These are phyloP conservation scores for Parastagonospora avenae DNA, from an alignment of 2,329 filamentous ascomycete genomes.

Conservation along the genomic window DNA sequence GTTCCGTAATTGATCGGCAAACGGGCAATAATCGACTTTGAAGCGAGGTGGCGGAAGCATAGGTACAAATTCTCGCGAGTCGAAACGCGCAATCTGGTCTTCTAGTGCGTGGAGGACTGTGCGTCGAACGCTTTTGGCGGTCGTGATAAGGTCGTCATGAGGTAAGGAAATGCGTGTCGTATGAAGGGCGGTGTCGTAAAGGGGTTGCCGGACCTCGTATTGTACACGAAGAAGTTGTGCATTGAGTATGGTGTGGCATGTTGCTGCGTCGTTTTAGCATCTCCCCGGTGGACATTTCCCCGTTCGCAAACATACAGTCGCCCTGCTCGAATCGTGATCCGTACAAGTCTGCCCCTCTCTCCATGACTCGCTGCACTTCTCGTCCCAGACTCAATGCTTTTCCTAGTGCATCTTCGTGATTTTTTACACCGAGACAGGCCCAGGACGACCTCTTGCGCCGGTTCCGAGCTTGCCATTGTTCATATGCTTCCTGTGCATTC, in stretches of 20 bases:
- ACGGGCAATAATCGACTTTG: slow-evolving; percentile 40
- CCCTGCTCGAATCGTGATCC: slow-evolving; percentile 39
- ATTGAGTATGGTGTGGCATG: slow-evolving; percentile 37
- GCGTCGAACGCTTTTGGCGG: slow-evolving; percentile 39
- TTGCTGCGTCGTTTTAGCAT: slow-evolving; percentile 29
- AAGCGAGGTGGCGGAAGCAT: slow-evolving; percentile 42
- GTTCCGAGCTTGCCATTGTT: slow-evolving; percentile 32
- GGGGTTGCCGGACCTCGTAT: slow-evolving; percentile 38
- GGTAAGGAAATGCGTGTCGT: slow-evolving; percentile 24
- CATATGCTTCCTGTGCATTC: slow-evolving; percentile 39
- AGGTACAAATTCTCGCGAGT: slow-evolving; percentile 19
- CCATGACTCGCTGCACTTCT: slow-evolving; percentile 31
- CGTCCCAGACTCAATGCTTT: slow-evolving; percentile 35
- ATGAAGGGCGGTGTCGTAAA: slow-evolving; percentile 34
- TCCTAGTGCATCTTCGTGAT: slow-evolving; percentile 32
- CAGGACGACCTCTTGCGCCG: slow-evolving; percentile 28
- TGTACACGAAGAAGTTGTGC: slow-evolving; percentile 41
- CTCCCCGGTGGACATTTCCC: not conserved
- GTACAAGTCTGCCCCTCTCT: slow-evolving; percentile 32
- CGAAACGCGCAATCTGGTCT: slow-evolving; percentile 35
- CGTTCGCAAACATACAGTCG: slow-evolving; percentile 28
- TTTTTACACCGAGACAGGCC: slow-evolving; percentile 31
- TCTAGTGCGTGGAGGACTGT: slow-evolving; percentile 36
- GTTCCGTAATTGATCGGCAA: slow-evolving; percentile 34
- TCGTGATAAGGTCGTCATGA: slow-evolving; percentile 35